phyloP scores from a whole-genome alignment of 164 flowering plant genomes.

The Paratinospora sagittata region DNA sequence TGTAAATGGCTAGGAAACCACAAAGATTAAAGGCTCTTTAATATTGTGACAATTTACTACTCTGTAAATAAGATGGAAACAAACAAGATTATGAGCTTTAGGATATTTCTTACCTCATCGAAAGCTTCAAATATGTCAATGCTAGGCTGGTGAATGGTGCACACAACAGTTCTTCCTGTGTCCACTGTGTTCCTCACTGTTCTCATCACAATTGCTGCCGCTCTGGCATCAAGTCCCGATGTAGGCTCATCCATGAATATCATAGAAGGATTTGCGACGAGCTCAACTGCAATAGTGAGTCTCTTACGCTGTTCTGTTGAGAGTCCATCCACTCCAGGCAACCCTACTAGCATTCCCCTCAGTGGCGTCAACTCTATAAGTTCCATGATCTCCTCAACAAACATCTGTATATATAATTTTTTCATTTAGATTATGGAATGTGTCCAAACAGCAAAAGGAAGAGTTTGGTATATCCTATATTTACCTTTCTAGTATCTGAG shows the following conservation, averaged over 20 bases:
- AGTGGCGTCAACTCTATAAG: conserved; percentile 40
- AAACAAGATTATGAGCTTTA: background rate
- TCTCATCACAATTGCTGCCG: conserved; percentile 58
- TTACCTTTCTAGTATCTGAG: conserved; percentile 27
- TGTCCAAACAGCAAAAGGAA: background rate
- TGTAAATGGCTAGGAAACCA: background rate
- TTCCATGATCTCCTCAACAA: conserved; percentile 53
- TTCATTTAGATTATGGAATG: background rate
- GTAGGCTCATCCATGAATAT: conserved; percentile 64
- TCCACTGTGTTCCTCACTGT: conserved; percentile 50
- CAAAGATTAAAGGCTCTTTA: background rate
- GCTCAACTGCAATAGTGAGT: conserved; percentile 56
- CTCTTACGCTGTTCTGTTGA: conserved; percentile 52
- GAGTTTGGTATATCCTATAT: background rate
- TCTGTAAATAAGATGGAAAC: background rate
- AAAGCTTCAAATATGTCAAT: conserved; percentile 51
- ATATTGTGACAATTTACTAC: too few species aligned
- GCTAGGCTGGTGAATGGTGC: conserved; percentile 57
- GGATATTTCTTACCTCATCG: conserved; percentile 35
- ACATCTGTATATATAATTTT: conserved; percentile 29
- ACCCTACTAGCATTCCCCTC: conserved; percentile 38
- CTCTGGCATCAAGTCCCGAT: conserved; percentile 56
- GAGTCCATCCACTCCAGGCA: conserved; percentile 44
- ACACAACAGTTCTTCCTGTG: conserved; percentile 50
- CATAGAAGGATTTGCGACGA: conserved; percentile 53